Evolutionary conservation across 192 early-diverging fungal genomes (phyloP).

Genomic region (Coemansia sp.): DNA sequence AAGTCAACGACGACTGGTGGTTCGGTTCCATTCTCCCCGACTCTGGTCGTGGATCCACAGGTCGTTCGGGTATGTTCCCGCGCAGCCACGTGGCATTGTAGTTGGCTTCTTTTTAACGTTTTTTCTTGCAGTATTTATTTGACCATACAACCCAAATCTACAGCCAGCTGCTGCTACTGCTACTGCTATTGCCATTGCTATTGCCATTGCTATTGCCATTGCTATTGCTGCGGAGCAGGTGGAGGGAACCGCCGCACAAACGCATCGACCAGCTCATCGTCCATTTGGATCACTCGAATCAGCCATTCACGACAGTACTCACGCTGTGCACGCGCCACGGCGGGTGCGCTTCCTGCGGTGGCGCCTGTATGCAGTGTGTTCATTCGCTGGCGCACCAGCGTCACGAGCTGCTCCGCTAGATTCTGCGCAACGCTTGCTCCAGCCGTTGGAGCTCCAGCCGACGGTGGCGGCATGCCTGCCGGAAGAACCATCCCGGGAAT

Average conservation of each 20-base stretch:
- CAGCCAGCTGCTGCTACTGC: no score
- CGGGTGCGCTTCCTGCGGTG: not conserved
- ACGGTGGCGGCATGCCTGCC: slow-evolving; percentile 5
- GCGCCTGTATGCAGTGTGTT: slow-evolving; percentile 19
- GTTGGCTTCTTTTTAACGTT: not conserved
- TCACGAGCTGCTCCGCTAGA: slow-evolving; percentile 53
- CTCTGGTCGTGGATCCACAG: slow-evolving; percentile 41
- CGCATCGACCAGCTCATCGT: slow-evolving; percentile 55
- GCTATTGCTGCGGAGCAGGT: slow-evolving; percentile 28
- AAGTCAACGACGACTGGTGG: slow-evolving; percentile 58
- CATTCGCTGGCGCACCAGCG: slow-evolving; percentile 55
- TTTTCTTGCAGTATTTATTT: slow-evolving; percentile 1
- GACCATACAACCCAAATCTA: no score
- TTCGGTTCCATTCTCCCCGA: slow-evolving; percentile 49
- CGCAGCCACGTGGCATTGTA: slow-evolving; percentile 47
- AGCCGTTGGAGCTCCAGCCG: not conserved
- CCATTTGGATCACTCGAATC: slow-evolving; percentile 48
- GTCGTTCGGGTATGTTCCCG: slow-evolving; percentile 55
- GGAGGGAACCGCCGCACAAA: slow-evolving; percentile 54
- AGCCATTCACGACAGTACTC: slow-evolving; percentile 54
- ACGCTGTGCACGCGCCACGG: slow-evolving; percentile 35
- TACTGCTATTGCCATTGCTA: not conserved
- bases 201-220: slow-evolving; percentile 3
- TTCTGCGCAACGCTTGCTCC: slow-evolving; percentile 41
- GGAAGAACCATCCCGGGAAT: slow-evolving; percentile 16